A percentile compares a stretch with the other conserved stretches of the same genome.
phyloP scores from a whole-genome alignment of 345 rosid genomes.

The Trapa bicornis region DNA sequence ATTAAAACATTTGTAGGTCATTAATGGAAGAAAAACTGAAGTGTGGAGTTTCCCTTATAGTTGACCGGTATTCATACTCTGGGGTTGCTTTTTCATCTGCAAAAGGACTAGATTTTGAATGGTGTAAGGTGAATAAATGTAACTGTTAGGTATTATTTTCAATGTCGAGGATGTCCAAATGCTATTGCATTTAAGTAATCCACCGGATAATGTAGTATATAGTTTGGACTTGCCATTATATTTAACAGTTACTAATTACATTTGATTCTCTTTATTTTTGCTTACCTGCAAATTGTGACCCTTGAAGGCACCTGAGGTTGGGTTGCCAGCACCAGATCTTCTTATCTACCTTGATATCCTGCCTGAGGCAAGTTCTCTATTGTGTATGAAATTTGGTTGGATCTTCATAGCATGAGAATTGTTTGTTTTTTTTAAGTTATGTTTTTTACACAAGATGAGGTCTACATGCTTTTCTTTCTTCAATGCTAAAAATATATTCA shows the following conservation, averaged over 20 bases:
- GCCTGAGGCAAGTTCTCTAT: conserved; percentile 10
- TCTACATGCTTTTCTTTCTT: not conserved
- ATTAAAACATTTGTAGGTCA: conserved; percentile 32
- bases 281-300: not conserved
- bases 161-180: too few species aligned
- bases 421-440: not conserved
- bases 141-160: too few species aligned
- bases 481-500: not conserved
- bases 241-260: not conserved
- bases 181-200: too few species aligned
- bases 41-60: conserved; percentile 62
- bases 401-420: not conserved
- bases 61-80: conserved; percentile 86
- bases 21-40: conserved; percentile 71
- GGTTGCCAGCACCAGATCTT: conserved; percentile 7
- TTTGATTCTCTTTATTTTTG: not conserved
- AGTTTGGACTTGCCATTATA: too few species aligned
- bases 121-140: conserved; percentile 60
- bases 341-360: conserved; percentile 1
- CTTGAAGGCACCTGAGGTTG: not conserved
- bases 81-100: conserved; percentile 93
- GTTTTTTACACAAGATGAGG: not conserved
- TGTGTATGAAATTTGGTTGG: not conserved
- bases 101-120: conserved; percentile 68
- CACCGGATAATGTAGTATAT: too few species aligned